A percentile compares a stretch with the other conserved stretches of the same genome.
phyloP scores from a whole-genome alignment of 1,284 basidiomycete species.

The Sanghuangporus sanghuang region DNA sequence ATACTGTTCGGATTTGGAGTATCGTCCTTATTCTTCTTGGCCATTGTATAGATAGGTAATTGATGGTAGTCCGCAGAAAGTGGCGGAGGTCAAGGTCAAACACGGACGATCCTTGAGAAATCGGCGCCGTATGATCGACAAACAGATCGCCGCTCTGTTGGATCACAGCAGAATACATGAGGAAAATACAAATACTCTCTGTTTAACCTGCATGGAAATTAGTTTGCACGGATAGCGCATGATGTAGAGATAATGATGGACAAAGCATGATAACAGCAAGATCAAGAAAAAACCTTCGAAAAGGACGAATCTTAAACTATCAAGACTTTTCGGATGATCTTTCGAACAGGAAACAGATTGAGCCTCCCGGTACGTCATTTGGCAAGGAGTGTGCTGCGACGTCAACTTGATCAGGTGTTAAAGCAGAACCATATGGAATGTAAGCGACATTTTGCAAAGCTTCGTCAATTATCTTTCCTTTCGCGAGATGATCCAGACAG shows the following conservation, averaged over 20 bases:
- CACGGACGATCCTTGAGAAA: neutral
- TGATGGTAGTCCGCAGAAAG: neutral
- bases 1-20: constrained; percentile 51
- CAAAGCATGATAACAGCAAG: neutral
- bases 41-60: neutral
- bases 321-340: constrained; percentile 33
- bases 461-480: constrained; percentile 49
- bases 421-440: neutral
- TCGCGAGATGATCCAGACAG: constrained; percentile 45
- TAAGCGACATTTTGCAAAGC: constrained; percentile 5
- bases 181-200: too few relatives aligned
- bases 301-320: neutral
- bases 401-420: neutral
- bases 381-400: neutral
- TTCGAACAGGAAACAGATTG: constrained; percentile 69
- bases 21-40: constrained; percentile 37
- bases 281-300: neutral
- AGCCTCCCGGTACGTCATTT: constrained; percentile 55
- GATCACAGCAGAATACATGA: too few relatives aligned
- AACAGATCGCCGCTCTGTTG: too few relatives aligned
- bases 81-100: neutral
- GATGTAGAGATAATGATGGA: neutral
- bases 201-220: too few relatives aligned
- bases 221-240: too few relatives aligned
- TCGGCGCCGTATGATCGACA: too few relatives aligned